Conservation (phyloP, 2,329 filamentous ascomycete species). For the Ambrosiella xylebori region DNA sequence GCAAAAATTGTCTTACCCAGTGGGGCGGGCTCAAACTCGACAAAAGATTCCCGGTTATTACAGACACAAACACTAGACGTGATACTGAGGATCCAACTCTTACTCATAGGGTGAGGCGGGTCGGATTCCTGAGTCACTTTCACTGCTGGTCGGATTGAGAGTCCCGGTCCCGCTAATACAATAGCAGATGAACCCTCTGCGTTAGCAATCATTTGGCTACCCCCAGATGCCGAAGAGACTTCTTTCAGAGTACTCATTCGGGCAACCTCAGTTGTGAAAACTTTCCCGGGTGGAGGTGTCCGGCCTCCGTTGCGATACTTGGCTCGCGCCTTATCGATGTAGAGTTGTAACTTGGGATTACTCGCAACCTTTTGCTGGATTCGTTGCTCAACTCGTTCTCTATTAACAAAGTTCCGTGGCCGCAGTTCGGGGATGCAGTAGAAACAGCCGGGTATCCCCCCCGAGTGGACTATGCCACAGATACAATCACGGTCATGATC, state of each 20-base stretch:
- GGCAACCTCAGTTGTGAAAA: neutral
- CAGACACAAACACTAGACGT: constrained; percentile 9
- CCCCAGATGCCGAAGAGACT: neutral
- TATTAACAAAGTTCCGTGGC: neutral
- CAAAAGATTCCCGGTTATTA: constrained; percentile 7
- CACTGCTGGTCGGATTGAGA: neutral
- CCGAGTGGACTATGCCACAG: constrained; percentile 7
- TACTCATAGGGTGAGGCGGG: constrained; percentile 4
- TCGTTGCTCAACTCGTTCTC: neutral
- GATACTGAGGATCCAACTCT: constrained; percentile 12
- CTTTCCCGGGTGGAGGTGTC: neutral
- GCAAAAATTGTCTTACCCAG: constrained; percentile 3
- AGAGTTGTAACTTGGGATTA: neutral
- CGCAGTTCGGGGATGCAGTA: constrained; percentile 11
- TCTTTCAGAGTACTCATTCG: neutral
- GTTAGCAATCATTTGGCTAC: neutral
- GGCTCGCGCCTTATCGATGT: constrained; percentile 8
- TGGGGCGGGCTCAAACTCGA: constrained; percentile 6
- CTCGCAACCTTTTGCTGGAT: neutral
- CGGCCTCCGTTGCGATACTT: neutral
- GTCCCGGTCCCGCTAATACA: neutral
- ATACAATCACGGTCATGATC: constrained; percentile 8
- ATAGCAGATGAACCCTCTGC: neutral
- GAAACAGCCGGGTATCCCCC: constrained; percentile 9
- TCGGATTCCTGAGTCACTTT: neutral